Base-by-base conservation (phyloP, 768 basidiomycete genomes). In the Austroboletus festivus region DNA sequence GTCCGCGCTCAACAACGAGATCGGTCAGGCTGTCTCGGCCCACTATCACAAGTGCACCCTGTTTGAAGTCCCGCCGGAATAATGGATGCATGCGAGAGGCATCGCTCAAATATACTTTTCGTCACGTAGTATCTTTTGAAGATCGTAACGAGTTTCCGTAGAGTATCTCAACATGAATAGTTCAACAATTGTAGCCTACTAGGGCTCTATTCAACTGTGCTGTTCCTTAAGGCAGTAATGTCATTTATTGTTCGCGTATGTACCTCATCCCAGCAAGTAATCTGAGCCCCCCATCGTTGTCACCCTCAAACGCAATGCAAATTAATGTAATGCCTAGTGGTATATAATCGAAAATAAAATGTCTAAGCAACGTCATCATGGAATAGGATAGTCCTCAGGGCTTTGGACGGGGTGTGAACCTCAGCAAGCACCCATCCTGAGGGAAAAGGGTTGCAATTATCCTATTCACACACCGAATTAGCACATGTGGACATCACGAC, bases 381-480 rank as follows among this genome's bases (percentile, higher is more conserved):
- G 8, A 6, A 39, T 5, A 3, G 8, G 11, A 3, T 20, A 20
- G 33, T 22, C 8, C 30, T 49, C 26, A 61, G 8, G 62, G 63
- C 43, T 47, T 65, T 20, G 67, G 49, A 44, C 86, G 81, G 24
- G 90, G 86, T 2, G 79, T 76, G 57, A 95, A 79, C 62, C 83
- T 89, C 53, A 97, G 76, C 49, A 80, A 69, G 58, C 92, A 91
- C 37, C 90, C 91, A 61, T 97, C 94, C 67, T 89, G 85, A 11
- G 96, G 96, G 82, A 99, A 99, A 37, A 98, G 70, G 19, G 93
- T 96, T n/a, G 94, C 90, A 56, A 97, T 92, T 54, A 97, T 91
- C 42, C 89, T 91, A 55, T 23, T 54, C 34, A 28, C 28, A 18
- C 5, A 16, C 31, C 2, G 31, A n/a, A 22, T 51, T 20, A 56